Evolutionary conservation across 176 grass and related monocot species (phyloP).

Genomic region (Carex myosuroides): DNA sequence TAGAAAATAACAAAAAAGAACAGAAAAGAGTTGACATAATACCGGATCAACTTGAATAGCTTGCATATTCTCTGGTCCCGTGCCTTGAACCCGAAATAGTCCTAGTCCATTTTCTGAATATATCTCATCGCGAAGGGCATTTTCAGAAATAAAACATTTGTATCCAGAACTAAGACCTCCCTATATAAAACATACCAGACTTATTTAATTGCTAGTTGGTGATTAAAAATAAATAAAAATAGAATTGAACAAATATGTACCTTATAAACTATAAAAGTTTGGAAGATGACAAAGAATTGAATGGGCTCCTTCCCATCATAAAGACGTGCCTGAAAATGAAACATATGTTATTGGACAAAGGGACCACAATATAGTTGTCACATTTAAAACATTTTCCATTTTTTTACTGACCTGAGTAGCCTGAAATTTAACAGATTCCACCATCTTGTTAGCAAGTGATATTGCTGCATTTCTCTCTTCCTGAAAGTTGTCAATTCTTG

Average conservation of each 20-base stretch:
- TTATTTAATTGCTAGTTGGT: neutral
- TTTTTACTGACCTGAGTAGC: slow-evolving; percentile 61
- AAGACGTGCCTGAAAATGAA: slow-evolving; percentile 52
- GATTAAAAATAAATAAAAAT: slow-evolving; percentile 8
- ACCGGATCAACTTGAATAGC: slow-evolving; percentile 99
- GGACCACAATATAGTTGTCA: neutral
- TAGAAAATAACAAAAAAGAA: neutral
- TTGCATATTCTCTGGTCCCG: slow-evolving; percentile 99
- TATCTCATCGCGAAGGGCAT: slow-evolving; percentile 45
- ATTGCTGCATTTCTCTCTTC: slow-evolving; percentile 71
- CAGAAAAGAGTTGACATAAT: slow-evolving; percentile 25
- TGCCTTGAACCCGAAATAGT: slow-evolving; percentile 89
- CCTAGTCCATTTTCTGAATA: slow-evolving; percentile 88
- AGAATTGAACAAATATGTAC: slow-evolving; percentile 29
- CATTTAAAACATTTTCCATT: neutral
- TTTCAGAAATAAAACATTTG: slow-evolving; percentile 74
- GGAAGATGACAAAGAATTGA: slow-evolving; percentile 95
- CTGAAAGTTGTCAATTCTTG: slow-evolving; percentile 33
- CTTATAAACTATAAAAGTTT: slow-evolving; percentile 89
- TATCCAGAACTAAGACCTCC: slow-evolving; percentile 86
- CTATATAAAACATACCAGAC: slow-evolving; percentile 36
- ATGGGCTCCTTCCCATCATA: slow-evolving; percentile 98
- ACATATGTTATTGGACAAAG: slow-evolving; percentile 13
- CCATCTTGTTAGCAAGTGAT: slow-evolving; percentile 69
- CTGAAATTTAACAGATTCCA: slow-evolving; percentile 88